Conservation (phyloP, 2,329 filamentous ascomycete genomes). For the Coniella vitis region DNA sequence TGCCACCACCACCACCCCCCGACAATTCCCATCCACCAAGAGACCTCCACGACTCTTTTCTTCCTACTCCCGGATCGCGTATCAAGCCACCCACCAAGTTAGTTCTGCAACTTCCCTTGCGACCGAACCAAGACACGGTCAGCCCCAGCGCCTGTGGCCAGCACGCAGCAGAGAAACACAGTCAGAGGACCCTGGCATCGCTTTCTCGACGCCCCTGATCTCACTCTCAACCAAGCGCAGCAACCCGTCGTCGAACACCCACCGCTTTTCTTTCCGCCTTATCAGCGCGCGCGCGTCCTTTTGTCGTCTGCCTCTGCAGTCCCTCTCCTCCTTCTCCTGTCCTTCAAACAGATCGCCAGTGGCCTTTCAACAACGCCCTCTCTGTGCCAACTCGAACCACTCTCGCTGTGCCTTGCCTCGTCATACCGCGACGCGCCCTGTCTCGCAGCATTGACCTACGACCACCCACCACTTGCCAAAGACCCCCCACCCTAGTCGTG, state of each 20-base stretch:
- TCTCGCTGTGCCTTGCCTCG: neutral
- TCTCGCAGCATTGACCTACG: slow-evolving; percentile 2
- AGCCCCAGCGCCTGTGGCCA: neutral
- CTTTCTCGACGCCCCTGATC: slow-evolving; percentile 6
- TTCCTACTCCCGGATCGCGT: too few relatives aligned
- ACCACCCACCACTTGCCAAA: slow-evolving; percentile 3
- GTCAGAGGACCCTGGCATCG: slow-evolving; percentile 8
- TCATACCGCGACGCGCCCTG: neutral
- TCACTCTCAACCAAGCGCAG: neutral
- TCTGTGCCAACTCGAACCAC: neutral
- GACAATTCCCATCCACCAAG: too few relatives aligned
- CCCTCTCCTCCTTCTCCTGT: neutral
- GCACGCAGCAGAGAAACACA: neutral
- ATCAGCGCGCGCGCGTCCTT: neutral
- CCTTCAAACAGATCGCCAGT: neutral
- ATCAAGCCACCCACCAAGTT: too few relatives aligned
- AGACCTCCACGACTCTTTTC: too few relatives aligned
- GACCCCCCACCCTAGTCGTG: neutral
- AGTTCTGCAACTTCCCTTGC: too few relatives aligned
- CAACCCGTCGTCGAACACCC: too few relatives aligned
- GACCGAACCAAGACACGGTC: neutral
- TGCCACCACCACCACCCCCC: too few relatives aligned
- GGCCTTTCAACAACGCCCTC: neutral
- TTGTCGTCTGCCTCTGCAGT: neutral
- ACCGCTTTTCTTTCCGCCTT: neutral